phyloP scores from a whole-genome alignment of 805 yeast species.

The Metschnikowia henanensis region DNA sequence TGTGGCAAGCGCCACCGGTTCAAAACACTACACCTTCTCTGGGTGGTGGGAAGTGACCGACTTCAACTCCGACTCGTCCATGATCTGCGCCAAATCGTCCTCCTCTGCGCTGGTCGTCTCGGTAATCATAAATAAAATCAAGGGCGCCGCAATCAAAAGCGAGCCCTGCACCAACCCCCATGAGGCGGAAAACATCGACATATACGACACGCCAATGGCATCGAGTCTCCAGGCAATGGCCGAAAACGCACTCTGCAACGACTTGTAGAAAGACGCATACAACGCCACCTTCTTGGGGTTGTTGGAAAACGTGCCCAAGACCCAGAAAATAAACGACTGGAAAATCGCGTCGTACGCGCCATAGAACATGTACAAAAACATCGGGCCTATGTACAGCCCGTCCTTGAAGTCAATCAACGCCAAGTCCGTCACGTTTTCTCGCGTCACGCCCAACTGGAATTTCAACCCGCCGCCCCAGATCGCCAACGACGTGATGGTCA shows the following conservation, averaged over 20 bases:
- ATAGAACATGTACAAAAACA: conserved; percentile 62
- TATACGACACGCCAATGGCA: conserved; percentile 37
- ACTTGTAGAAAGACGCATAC: conserved; percentile 63
- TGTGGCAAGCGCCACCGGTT: too few species aligned
- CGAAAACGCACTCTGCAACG: conserved; percentile 63
- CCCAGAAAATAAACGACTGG: conserved; percentile 59
- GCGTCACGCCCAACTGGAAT: conserved; percentile 43
- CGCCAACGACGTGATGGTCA: conserved; percentile 42
- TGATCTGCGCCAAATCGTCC: conserved; percentile 28
- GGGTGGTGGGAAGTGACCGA: conserved; percentile 19
- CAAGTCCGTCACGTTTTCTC: conserved; percentile 32
- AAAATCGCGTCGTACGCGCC: conserved; percentile 60
- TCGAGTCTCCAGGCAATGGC: conserved; percentile 62
- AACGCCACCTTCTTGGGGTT: conserved; percentile 54
- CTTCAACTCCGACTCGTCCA: conserved; percentile 26
- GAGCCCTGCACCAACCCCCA: conserved; percentile 54
- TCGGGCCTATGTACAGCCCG: conserved; percentile 51
- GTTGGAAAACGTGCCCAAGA: conserved; percentile 59
- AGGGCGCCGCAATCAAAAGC: conserved; percentile 49
- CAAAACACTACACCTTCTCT: conserved; percentile 10
- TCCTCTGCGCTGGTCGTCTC: conserved; percentile 42
- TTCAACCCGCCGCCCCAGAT: conserved; percentile 62
- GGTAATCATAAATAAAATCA: conserved; percentile 41
- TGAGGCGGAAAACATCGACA: conserved; percentile 45
- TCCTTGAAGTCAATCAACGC: conserved; percentile 47